phyloP scores from a whole-genome alignment of 73 alveolate species.

The Halteria grandinella region DNA sequence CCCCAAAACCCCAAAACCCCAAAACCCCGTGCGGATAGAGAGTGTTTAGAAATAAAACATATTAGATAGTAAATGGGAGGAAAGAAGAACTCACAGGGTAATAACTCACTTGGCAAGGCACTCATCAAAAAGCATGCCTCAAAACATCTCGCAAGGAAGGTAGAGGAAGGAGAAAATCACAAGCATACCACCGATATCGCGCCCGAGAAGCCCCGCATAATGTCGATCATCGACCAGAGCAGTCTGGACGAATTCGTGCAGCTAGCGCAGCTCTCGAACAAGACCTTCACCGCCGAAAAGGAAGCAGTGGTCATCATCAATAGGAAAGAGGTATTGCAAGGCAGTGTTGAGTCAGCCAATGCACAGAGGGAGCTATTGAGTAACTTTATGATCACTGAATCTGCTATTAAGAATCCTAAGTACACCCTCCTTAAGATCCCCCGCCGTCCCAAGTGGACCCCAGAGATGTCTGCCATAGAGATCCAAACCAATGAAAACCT shows the following conservation, averaged over 20 bases:
- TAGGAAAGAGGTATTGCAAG: slow-evolving; percentile 43
- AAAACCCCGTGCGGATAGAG: too few species aligned
- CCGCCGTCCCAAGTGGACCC: slow-evolving; percentile 94
- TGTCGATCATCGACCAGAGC: slow-evolving; percentile 92
- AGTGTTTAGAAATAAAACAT: too few species aligned
- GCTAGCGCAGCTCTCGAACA: slow-evolving; percentile 90
- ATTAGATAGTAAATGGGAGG: too few species aligned
- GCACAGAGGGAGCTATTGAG: slow-evolving; percentile 65
- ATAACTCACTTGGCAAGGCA: too few species aligned
- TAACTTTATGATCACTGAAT: slow-evolving; percentile 59
- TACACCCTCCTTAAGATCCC: slow-evolving; percentile 87
- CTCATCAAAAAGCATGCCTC: too few species aligned
- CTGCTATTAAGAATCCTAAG: slow-evolving; percentile 74
- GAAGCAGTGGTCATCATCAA: slow-evolving; percentile 69
- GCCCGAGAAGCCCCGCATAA: slow-evolving; percentile 51
- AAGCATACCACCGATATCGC: slow-evolving; percentile 35
- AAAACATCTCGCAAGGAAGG: too few species aligned
- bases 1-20: too few species aligned
- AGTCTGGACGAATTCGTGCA: slow-evolving; percentile 92
- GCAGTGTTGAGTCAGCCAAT: slow-evolving; percentile 70
- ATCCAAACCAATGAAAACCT: slow-evolving; percentile 85
- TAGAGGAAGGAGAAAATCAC: too few species aligned
- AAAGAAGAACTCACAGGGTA: too few species aligned
- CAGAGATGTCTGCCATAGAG: slow-evolving; percentile 88
- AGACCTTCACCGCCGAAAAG: slow-evolving; percentile 89